Evolutionary conservation across 2,329 filamentous ascomycete species (phyloP), one percentile per base, ranked within the genome.

Genomic region (Claviceps citrina): DNA sequence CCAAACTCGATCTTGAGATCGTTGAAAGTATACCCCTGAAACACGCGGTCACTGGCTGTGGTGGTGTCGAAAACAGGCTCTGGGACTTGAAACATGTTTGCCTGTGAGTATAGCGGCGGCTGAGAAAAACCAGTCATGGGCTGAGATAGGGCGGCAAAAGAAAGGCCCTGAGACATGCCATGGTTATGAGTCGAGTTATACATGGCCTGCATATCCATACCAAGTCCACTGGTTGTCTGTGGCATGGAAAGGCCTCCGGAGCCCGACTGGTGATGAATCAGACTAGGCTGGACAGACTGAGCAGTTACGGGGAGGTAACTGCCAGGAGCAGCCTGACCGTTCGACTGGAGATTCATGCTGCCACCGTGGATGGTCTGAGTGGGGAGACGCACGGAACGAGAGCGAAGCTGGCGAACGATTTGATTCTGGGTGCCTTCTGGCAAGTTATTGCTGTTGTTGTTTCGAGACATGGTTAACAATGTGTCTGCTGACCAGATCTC

Each of bases 1-100:
- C 16, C 38, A 15, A 39, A 33, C 13, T 28, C 13, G 31, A 39
- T 33, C 31, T 33, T 39, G 10, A 39, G 24, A 27, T 39, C 38
- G 3, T 13, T 27, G 18, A 39, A 34, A 5, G 31, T 16, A 15
- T 20, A 39, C 8, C 38, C 38, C 2, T 27, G 13, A 31, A 39
- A 28, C 12, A 27, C 31, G 31, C 38, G 24, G 15, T 7, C 16
- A 8, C 18, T 27, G 16, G 38, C 7, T 6, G 31, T 3, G 13
- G 8, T 4, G 8, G 22, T 39, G 5, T 25, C 16, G 3, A 34
- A 39, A 22, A 12, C 4, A 20, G 38, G n/a, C 7, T 5, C 4
- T 8, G 38, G 16, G 1, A 22, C 9, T 13, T 33, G 31, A 27
- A 39, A 39, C 1, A 15, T 33, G 31, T 9, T 27, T 19, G 18